Base-by-base conservation (phyloP, 768 basidiomycete genomes). In the Suillus subalutaceus region DNA sequence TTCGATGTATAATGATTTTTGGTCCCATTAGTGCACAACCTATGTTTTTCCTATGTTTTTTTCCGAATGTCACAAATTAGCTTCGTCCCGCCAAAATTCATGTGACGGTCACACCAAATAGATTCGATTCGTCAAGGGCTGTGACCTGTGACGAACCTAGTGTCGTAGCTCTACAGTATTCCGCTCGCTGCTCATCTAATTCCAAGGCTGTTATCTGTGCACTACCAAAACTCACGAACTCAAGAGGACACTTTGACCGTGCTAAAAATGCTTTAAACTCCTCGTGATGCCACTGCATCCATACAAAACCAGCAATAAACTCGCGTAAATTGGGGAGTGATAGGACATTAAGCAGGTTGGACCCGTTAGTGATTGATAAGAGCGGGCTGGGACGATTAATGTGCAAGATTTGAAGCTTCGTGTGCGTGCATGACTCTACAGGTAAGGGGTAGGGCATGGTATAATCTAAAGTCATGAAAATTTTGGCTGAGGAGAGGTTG, bases 381-480 rank as follows among this genome's bases (percentile, higher is more conserved):
- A 13, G 12, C 13, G 48, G 0, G 23, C 13, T 13, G 5, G 5
- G 10, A 23, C 6, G 13, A 6, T 23, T 2, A 6, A 50, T 18
- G 16, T 53, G 7, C 26, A 73, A 64, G 38, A 57, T 23, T n/a
- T 63, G 69, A 2, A 74, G 66, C 2, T 32, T 46, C n/a, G 59
- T 8, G n/a, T 73, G 73, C 0, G 55, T 70, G 32, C 66, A 32
- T 40, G 8, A 23, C 16, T 40, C 15, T 41, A 9, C 15, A 15
- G 15, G 50, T 70, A 38, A 23, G 38, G 8, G 8, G 6, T 8
- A 13, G 23, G 2, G 13, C 3, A 50, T 59, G n/a, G 3, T 12
- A 16, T 16, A 1, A 6, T n/a, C 13, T 12, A 4, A 64, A 35
- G 13, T 13, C 56, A 18, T 69, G 38, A 16, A 65, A 67, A 15